phyloP scores from a whole-genome alignment of 805 yeast genomes.

The Kuraishia molischiana region DNA sequence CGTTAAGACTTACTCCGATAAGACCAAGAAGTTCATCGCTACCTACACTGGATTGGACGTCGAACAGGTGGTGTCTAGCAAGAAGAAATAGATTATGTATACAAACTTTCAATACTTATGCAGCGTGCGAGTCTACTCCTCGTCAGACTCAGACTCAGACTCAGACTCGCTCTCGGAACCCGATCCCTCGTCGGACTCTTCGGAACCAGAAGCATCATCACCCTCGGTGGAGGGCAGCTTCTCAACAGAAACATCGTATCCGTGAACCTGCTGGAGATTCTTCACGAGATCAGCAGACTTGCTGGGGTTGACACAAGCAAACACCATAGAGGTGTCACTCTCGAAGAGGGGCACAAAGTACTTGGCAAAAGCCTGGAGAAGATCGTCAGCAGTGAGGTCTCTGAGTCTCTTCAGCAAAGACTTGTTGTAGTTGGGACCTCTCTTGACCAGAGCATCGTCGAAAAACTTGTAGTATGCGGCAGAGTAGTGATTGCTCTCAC shows the following conservation, averaged over 20 bases:
- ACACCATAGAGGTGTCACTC: conserved; percentile 43
- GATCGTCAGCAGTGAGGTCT: conserved; percentile 41
- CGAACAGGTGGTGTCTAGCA: conserved; percentile 51
- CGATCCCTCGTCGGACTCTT: conserved; percentile 22
- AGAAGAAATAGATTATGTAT: conserved; percentile 15
- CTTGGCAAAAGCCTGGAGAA: conserved; percentile 36
- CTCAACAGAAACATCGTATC: conserved; percentile 54
- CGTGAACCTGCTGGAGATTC: conserved; percentile 34
- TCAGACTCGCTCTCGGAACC: conserved; percentile 12
- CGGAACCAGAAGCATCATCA: conserved; percentile 14
- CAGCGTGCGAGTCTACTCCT: conserved; percentile 3
- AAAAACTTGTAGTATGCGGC: conserved; percentile 60
- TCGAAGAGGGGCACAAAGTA: conserved; percentile 64
- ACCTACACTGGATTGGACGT: conserved; percentile 60
- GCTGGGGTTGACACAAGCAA: conserved; percentile 66
- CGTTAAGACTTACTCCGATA: conserved; percentile 17
- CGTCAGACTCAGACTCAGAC: conserved; percentile 10
- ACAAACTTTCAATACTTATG: not conserved
- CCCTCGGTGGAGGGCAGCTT: conserved; percentile 29
- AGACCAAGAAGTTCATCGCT: conserved; percentile 34
- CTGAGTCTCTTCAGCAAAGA: conserved; percentile 44
- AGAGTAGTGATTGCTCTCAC: conserved; percentile 51
- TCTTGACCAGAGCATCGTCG: conserved; percentile 54
- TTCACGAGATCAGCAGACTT: conserved; percentile 36
- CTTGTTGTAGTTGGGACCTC: conserved; percentile 60